Conservation (phyloP, 805 yeast species). For the Yarrowia sp. region DNA sequence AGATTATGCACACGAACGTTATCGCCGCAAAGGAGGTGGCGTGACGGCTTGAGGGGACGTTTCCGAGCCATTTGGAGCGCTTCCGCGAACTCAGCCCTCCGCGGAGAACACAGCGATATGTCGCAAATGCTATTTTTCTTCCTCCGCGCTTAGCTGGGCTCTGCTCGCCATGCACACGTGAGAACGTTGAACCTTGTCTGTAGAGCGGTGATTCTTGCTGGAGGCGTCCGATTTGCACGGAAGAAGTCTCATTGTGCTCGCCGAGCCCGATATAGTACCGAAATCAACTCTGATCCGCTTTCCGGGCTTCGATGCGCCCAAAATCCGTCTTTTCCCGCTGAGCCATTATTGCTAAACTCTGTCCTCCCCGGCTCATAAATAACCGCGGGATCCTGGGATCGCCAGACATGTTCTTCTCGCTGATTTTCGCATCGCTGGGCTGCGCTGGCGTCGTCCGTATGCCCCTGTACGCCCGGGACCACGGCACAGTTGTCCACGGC, state of each 20-base stretch:
- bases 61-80: neutral
- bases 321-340: too few species aligned
- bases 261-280: too few species aligned
- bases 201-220: too few species aligned
- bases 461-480: neutral
- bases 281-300: neutral
- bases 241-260: too few species aligned
- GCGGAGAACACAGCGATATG: neutral
- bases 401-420: neutral
- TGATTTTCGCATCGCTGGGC: neutral
- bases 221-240: too few species aligned
- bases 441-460: neutral
- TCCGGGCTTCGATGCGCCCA: neutral
- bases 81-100: neutral
- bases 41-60: neutral
- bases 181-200: neutral
- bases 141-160: neutral
- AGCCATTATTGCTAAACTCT: conserved; percentile 1
- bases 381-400: neutral
- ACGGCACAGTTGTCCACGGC: neutral
- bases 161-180: neutral
- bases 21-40: neutral
- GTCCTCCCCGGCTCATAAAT: neutral
- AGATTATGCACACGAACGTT: neutral
- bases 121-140: neutral